Evolutionary conservation across 2,329 filamentous ascomycete species (phyloP).

Genomic region (Alternaria angustiovoidea): DNA sequence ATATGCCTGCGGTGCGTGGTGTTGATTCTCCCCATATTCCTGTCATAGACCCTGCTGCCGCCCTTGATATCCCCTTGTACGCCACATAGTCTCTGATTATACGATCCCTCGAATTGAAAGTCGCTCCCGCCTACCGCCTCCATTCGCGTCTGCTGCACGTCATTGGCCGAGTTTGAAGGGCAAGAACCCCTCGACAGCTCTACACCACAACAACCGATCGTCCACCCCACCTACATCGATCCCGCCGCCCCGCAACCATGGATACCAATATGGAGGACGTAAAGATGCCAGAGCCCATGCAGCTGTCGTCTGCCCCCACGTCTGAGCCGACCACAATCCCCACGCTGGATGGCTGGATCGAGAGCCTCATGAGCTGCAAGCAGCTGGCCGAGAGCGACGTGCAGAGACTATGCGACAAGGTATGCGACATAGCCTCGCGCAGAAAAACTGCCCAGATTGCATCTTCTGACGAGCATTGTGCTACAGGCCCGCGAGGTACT

Average conservation of each 20-base stretch:
- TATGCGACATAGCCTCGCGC: constrained; percentile 49
- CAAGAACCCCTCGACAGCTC: constrained; percentile 46
- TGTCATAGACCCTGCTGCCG: constrained; percentile 29
- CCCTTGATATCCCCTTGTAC: constrained; percentile 22
- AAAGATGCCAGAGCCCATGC: constrained; percentile 80
- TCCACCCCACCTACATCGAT: constrained; percentile 32
- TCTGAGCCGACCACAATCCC: constrained; percentile 89
- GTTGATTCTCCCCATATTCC: constrained; percentile 31
- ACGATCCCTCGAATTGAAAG: constrained; percentile 1
- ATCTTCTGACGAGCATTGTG: constrained; percentile 24
- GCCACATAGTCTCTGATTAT: constrained; percentile 17
- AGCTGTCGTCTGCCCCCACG: constrained; percentile 71
- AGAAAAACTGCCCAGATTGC: background rate
- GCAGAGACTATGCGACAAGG: constrained; percentile 97
- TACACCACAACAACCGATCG: constrained; percentile 40
- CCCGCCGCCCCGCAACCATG: constrained; percentile 65
- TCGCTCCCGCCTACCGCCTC: constrained; percentile 12
- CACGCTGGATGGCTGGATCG: constrained; percentile 97
- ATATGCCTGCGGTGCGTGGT: constrained; percentile 26
- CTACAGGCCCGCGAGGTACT: constrained; percentile 89
- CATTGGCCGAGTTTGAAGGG: constrained; percentile 50
- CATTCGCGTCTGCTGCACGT: constrained; percentile 39
- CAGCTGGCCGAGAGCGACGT: constrained; percentile 95
- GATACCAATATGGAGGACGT: constrained; percentile 99
- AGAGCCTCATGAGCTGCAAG: constrained; percentile 98